Percentiles rank a stretch among this genome's conserved stretches.
Conservation (phyloP, 495 filamentous ascomycete genomes). For the Saxophila tyrrhenica region DNA sequence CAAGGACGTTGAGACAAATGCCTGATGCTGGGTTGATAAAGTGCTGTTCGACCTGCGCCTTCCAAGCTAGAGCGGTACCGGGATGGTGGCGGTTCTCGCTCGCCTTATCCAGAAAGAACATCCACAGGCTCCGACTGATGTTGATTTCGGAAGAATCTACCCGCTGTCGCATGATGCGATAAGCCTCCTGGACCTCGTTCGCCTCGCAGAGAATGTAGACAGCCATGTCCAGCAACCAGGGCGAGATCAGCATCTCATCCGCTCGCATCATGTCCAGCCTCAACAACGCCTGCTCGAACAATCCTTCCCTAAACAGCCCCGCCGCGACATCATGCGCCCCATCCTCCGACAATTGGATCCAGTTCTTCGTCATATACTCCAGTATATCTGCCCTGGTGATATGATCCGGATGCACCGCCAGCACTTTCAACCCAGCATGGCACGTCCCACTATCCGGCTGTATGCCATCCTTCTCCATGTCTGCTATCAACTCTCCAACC, state of each 20-base stretch:
- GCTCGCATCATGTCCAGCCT: slow-evolving; percentile 55
- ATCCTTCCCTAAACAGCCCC: slow-evolving; percentile 65
- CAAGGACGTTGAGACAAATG: slow-evolving; percentile 53
- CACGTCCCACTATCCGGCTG: slow-evolving; percentile 52
- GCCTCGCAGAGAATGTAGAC: slow-evolving; percentile 57
- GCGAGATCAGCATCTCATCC: slow-evolving; percentile 42
- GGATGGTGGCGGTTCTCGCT: slow-evolving; percentile 35
- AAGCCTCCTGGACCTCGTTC: slow-evolving; percentile 64
- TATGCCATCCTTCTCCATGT: slow-evolving; percentile 55
- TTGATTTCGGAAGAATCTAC: slow-evolving; percentile 34
- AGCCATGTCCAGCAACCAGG: slow-evolving; percentile 67
- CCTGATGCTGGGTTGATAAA: slow-evolving; percentile 56
- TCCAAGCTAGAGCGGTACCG: slow-evolving; percentile 51
- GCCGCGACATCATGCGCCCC: slow-evolving; percentile 58
- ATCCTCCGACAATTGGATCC: slow-evolving; percentile 52
- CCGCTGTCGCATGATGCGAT: slow-evolving; percentile 49
- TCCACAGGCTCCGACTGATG: slow-evolving; percentile 46
- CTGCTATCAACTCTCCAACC: slow-evolving; percentile 48
- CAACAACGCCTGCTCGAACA: slow-evolving; percentile 71
- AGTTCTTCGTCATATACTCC: slow-evolving; percentile 55
- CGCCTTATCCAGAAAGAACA: slow-evolving; percentile 58
- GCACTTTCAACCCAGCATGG: slow-evolving; percentile 60
- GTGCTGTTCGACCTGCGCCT: slow-evolving; percentile 40
- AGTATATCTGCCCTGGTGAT: slow-evolving; percentile 60
- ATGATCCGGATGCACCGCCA: slow-evolving; percentile 80